Evolutionary conservation across 2,329 filamentous ascomycete genomes (phyloP), one percentile per base, ranked within the genome.

Genomic region (Alternaria sp.): DNA sequence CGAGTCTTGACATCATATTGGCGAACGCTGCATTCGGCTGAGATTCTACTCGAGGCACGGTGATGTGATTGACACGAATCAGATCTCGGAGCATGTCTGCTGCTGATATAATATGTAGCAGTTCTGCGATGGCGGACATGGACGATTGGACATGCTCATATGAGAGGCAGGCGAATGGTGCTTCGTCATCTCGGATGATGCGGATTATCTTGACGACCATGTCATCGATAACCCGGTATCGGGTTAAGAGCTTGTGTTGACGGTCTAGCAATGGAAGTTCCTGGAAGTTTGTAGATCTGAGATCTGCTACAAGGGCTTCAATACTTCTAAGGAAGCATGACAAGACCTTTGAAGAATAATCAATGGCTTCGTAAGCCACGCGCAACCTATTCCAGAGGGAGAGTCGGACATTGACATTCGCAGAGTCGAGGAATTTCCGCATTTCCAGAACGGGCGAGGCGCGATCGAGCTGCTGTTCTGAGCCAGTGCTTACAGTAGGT

Each of bases 301-400:
- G 82, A 65, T 96, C 91, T 20, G 83, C 84, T 4, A 96, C 84
- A 20, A 98, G 88, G 72, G 94, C 90, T 76, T 96, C 93, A 51
- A 98, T 92, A 69, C 92, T 93, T 70, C 92, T 90, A 28, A 99
- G 84, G 64, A 92, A 88, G 79, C 94, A 98, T 0, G 92, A 96
- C 28, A 97, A 89, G 14, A 96, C 90, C 78, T 97, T 97, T 0
- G 95, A 94, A 0, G 88, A 83, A 72, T 97, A 97, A 8, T 92
- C 88, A 64, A 99, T 97, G 8, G 87, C 88, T 56, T 89, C 87
- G 74, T 99, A 99, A 0, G 96, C 95, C 67, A 96, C 92, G 41
- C 93, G 90, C n/a, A 99, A 86, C 55, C 93, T 89, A 65, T 92
- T 90, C 96, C 96, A 99, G 2, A 99, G 84, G 67, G 96, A 94